A percentile compares a stretch with the other conserved stretches of the same genome.
Evolutionary conservation across 352 stramenopile genomes (phyloP).

Genomic region (Aphanomyces invadans): DNA sequence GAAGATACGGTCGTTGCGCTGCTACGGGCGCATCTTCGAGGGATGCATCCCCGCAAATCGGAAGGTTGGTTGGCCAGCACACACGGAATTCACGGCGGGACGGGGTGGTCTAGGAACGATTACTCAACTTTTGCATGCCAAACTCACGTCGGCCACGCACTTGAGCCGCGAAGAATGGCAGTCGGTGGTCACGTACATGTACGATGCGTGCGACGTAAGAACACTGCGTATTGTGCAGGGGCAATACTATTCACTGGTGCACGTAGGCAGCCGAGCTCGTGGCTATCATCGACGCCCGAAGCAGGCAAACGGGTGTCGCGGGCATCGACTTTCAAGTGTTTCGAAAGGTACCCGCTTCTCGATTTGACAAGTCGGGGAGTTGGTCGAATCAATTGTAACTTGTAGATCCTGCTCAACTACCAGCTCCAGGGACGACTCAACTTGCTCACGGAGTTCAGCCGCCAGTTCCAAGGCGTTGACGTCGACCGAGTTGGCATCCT

Average conservation of each 20-base stretch:
- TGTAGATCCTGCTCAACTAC: constrained; percentile 23
- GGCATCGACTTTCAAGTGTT: constrained; percentile 12
- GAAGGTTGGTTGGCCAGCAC: constrained; percentile 47
- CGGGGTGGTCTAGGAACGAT: background rate
- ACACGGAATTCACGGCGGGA: constrained; percentile 32
- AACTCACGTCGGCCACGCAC: background rate
- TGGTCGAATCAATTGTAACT: background rate
- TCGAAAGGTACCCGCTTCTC: constrained; percentile 16
- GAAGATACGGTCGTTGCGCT: constrained; percentile 65
- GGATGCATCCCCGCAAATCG: constrained; percentile 52
- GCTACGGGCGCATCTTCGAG: constrained; percentile 61
- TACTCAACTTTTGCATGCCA: constrained; percentile 24
- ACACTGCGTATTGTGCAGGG: background rate
- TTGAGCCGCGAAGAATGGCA: constrained; percentile 21
- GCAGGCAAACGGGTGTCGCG: background rate
- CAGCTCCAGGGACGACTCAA: constrained; percentile 21
- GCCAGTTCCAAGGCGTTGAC: constrained; percentile 15
- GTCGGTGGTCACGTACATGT: constrained; percentile 8
- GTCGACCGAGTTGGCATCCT: constrained; percentile 14
- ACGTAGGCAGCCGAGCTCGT: background rate
- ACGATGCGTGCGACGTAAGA: constrained; percentile 10
- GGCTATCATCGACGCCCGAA: background rate
- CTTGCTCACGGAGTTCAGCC: constrained; percentile 13
- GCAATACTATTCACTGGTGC: background rate
- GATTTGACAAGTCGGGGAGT: background rate